A percentile compares a stretch with the other conserved stretches of the same genome.
Conservation (phyloP, 495 filamentous ascomycete genomes). For the Acidomyces sp. region DNA sequence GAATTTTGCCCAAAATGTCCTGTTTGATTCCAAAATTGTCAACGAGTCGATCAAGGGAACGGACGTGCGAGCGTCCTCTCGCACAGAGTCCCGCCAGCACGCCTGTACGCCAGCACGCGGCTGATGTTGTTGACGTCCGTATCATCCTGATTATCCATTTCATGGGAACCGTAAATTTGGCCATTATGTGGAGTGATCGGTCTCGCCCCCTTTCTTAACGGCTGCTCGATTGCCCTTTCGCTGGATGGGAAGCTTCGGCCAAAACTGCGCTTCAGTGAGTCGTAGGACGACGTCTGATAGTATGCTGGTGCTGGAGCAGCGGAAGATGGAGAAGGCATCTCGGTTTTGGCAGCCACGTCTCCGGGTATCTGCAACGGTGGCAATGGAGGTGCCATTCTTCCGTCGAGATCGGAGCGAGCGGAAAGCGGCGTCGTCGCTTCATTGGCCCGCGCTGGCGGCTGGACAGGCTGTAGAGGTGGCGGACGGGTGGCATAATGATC, state of each 20-base stretch:
- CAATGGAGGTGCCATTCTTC: neutral
- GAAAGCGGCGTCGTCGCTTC: constrained; percentile 9
- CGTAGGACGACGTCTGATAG: neutral
- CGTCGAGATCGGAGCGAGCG: constrained; percentile 3
- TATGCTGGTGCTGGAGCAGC: neutral
- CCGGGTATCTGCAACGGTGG: constrained; percentile 21
- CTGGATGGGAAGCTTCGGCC: constrained; percentile 3
- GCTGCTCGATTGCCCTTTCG: constrained; percentile 25
- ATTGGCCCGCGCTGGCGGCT: constrained; percentile 16
- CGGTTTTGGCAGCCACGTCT: constrained; percentile 14
- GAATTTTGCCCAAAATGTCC: too few relatives aligned
- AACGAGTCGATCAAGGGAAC: too few relatives aligned
- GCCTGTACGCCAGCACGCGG: too few relatives aligned
- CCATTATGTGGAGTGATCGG: constrained; percentile 15
- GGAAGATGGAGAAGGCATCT: constrained; percentile 14
- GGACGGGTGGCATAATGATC: constrained; percentile 17
- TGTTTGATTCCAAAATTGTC: too few relatives aligned
- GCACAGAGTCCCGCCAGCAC: too few relatives aligned
- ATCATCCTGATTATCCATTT: too few relatives aligned
- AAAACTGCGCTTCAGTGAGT: constrained; percentile 24
- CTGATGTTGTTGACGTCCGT: too few relatives aligned
- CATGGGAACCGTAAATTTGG: too few relatives aligned
- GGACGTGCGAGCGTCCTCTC: too few relatives aligned
- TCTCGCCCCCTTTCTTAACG: constrained; percentile 24
- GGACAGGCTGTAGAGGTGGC: constrained; percentile 21